Percentiles rank a stretch among this genome's conserved stretches.
Evolutionary conservation across 805 yeast genomes (phyloP).

Genomic region (Komagataella kurtzmanii): DNA sequence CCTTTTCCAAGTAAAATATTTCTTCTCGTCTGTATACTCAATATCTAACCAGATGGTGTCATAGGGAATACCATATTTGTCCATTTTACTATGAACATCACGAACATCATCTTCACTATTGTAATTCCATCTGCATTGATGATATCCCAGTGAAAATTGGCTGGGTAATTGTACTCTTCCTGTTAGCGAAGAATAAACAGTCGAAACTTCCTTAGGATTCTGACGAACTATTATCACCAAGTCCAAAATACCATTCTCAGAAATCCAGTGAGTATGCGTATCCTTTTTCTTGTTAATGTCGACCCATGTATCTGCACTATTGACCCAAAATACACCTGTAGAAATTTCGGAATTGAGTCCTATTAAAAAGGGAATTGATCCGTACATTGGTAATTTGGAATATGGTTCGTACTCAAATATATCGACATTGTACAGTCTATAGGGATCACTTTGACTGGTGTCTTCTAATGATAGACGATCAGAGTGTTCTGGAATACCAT

Average conservation of each 20-base stretch:
- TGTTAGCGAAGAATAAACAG: conserved; percentile 52
- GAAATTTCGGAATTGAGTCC: conserved; percentile 46
- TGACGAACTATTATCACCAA: conserved; percentile 49
- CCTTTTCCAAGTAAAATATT: conserved; percentile 85
- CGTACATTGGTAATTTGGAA: conserved; percentile 86
- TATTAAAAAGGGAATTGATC: conserved; percentile 80
- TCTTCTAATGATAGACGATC: conserved; percentile 64
- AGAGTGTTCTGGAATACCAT: conserved; percentile 97
- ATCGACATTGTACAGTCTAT: conserved; percentile 84
- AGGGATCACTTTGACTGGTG: conserved; percentile 57
- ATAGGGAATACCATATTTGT: conserved; percentile 61
- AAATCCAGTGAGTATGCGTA: conserved; percentile 71
- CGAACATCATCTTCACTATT: conserved; percentile 78
- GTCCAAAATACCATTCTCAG: conserved; percentile 81
- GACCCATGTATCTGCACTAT: conserved; percentile 84
- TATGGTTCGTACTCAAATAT: conserved; percentile 85
- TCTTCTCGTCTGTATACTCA: conserved; percentile 77
- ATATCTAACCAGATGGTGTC: conserved; percentile 93
- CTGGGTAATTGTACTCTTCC: conserved; percentile 71
- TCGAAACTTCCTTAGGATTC: conserved; percentile 40
- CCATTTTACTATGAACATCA: conserved; percentile 58
- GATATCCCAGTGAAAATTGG: conserved; percentile 73
- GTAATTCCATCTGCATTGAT: conserved; percentile 97
- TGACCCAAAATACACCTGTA: conserved; percentile 82
- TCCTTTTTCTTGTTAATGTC: conserved; percentile 38